Evolutionary conservation across 352 stramenopile species (phyloP).

Genomic region (Phytophthora lateralis): DNA sequence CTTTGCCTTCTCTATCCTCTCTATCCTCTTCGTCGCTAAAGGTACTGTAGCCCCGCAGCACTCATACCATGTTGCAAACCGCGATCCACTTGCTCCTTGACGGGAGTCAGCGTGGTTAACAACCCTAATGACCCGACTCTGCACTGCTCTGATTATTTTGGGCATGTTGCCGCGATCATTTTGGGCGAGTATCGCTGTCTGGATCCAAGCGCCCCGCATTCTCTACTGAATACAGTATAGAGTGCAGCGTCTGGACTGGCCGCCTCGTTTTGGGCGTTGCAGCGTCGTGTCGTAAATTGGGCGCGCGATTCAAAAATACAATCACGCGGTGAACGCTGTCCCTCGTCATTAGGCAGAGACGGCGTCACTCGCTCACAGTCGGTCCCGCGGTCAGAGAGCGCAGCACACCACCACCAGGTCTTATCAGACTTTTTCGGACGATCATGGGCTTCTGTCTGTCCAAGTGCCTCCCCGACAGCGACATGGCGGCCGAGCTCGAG

Average conservation of each 20-base stretch:
- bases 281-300: slow-evolving; percentile 1
- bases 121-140: slow-evolving; percentile 14
- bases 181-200: slow-evolving; percentile 6
- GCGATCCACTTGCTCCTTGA: no score
- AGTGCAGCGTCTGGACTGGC: not conserved
- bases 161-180: not conserved
- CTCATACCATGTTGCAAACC: not conserved
- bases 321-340: slow-evolving; percentile 6
- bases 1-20: slow-evolving; percentile 8
- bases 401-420: no score
- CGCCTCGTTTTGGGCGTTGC: slow-evolving; percentile 9
- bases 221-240: not conserved
- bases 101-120: slow-evolving; percentile 21
- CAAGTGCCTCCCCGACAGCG: slow-evolving; percentile 80
- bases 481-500: slow-evolving; percentile 87
- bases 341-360: slow-evolving; percentile 20
- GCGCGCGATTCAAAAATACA: slow-evolving; percentile 25
- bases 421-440: no score
- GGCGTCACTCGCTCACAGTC: slow-evolving; percentile 24
- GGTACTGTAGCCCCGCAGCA: not conserved
- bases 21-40: not conserved
- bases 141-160: slow-evolving; percentile 5
- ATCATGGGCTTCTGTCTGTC: slow-evolving; percentile 88
- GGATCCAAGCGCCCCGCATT: not conserved
- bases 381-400: slow-evolving; percentile 14